A percentile compares a stretch with the other conserved stretches of the same genome.
Evolutionary conservation across 768 basidiomycete genomes (phyloP).

Genomic region (Tephrocybe sp.): DNA sequence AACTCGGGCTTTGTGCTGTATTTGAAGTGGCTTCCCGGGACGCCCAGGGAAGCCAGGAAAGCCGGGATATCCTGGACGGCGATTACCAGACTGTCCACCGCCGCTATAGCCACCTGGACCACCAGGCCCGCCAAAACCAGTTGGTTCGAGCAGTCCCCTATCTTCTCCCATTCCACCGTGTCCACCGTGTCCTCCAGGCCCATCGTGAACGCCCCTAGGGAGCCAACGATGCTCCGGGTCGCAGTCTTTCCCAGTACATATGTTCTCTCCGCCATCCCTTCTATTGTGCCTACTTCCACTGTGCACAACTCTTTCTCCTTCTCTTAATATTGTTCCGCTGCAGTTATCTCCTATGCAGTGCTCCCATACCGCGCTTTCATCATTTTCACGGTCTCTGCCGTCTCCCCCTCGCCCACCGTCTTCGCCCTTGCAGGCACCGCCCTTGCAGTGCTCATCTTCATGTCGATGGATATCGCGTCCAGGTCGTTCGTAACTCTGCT

Average conservation of each 20-base stretch:
- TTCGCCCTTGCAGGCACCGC: too few species aligned
- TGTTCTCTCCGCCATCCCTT: background rate
- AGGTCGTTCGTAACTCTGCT: too few species aligned
- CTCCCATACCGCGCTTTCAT: background rate
- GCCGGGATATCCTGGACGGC: conserved; percentile 12
- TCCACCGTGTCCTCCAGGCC: conserved; percentile 11
- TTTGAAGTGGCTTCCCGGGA: background rate
- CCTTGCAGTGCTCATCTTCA: too few species aligned
- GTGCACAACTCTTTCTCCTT: background rate
- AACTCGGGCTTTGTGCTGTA: background rate
- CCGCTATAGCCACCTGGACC: conserved; percentile 12
- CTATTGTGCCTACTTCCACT: background rate
- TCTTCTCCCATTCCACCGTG: conserved; percentile 7
- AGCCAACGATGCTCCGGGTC: background rate
- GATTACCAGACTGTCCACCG: background rate
- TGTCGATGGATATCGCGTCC: too few species aligned
- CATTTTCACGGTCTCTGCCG: background rate
- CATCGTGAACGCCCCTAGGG: background rate
- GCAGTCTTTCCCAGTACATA: background rate
- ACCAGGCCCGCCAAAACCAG: conserved; percentile 10
- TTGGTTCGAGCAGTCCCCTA: conserved; percentile 2
- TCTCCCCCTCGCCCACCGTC: conserved; percentile 1
- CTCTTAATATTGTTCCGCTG: too few species aligned
- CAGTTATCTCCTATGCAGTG: background rate
- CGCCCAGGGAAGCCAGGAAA: conserved; percentile 12